These are phyloP conservation scores for Dissophora globulifera DNA, from an alignment of 192 early-diverging fungal species.

Conservation along the genomic window DNA sequence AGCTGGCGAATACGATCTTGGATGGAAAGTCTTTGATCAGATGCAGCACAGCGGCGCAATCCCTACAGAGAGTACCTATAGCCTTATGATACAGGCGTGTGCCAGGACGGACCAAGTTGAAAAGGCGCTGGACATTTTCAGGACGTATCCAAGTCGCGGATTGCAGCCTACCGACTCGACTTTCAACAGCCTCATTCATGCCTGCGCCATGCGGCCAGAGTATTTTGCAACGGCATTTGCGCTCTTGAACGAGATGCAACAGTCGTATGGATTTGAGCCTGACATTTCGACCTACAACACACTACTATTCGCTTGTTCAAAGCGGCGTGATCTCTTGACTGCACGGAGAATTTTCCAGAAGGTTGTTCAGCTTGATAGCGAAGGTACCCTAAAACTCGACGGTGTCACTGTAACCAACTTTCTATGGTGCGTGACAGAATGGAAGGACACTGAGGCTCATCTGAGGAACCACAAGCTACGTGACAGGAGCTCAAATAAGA, in stretches of 20 bases:
- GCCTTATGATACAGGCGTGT: constrained; percentile 93
- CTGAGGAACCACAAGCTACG: constrained; percentile 24
- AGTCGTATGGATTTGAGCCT: constrained; percentile 80
- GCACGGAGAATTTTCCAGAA: constrained; percentile 72
- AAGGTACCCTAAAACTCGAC: constrained; percentile 63
- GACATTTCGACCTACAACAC: constrained; percentile 86
- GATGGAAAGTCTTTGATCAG: constrained; percentile 93
- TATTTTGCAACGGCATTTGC: constrained; percentile 88
- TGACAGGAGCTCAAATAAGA: not conserved
- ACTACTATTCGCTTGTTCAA: constrained; percentile 78
- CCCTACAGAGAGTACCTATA: constrained; percentile 84
- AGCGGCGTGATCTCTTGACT: constrained; percentile 75
- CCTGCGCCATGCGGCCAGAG: constrained; percentile 79
- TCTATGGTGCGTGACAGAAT: constrained; percentile 73
- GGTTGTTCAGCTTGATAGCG: constrained; percentile 62
- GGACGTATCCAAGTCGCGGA: constrained; percentile 79
- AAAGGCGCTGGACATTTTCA: constrained; percentile 89
- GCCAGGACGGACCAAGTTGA: constrained; percentile 87
- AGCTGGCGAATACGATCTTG: constrained; percentile 73
- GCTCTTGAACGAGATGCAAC: constrained; percentile 85
- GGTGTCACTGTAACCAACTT: constrained; percentile 73
- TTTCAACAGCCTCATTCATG: constrained; percentile 88
- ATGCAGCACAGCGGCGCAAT: constrained; percentile 80
- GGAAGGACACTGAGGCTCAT: constrained; percentile 52
- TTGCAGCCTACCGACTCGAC: constrained; percentile 85